Conservation (phyloP, 2,329 filamentous ascomycete species). For the Exophiala spinifera region DNA sequence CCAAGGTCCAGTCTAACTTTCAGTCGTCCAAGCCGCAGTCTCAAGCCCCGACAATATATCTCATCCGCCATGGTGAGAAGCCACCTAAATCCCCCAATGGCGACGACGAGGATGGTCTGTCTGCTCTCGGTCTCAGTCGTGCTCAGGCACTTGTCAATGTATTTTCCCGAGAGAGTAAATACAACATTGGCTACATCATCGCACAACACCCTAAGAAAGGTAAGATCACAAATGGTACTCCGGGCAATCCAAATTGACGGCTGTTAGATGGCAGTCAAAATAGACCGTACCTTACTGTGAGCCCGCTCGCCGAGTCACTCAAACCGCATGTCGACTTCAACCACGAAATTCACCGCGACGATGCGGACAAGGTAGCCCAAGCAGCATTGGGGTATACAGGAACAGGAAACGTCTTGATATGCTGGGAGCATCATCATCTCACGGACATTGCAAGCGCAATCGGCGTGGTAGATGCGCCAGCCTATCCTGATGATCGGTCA, state of each 20-base stretch:
- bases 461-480: constrained; percentile 49
- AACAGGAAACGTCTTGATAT: constrained; percentile 58
- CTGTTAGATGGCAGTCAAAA: constrained; percentile 47
- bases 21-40: neutral
- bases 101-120: constrained; percentile 37
- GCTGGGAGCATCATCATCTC: constrained; percentile 58
- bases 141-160: constrained; percentile 59
- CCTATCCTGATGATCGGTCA: constrained; percentile 50
- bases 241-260: neutral
- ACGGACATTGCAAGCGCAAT: constrained; percentile 52
- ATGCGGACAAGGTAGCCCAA: constrained; percentile 53
- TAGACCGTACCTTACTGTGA: constrained; percentile 57
- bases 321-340: constrained; percentile 21
- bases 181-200: constrained; percentile 59
- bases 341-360: constrained; percentile 45
- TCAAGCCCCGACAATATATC: constrained; percentile 52
- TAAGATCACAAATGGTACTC: constrained; percentile 42
- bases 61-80: constrained; percentile 65
- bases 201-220: constrained; percentile 51
- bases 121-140: constrained; percentile 50
- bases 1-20: neutral
- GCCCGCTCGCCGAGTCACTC: constrained; percentile 48
- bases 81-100: constrained; percentile 49
- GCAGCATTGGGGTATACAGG: constrained; percentile 49
- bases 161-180: constrained; percentile 52